Evolutionary conservation across 2,329 filamentous ascomycete genomes (phyloP).

Genomic region (Hortaea werneckii): DNA sequence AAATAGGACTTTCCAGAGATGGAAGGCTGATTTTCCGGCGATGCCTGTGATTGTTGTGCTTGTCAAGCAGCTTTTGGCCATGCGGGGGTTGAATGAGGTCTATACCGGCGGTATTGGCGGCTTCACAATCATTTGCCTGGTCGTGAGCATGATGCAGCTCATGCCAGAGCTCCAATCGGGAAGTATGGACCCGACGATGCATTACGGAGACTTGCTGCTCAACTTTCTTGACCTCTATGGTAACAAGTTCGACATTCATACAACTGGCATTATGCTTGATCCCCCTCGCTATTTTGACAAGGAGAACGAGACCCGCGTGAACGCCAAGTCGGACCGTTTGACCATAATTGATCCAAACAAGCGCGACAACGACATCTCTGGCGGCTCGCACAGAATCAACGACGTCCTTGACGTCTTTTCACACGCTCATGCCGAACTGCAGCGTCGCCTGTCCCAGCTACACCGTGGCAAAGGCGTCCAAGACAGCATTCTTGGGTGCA

Average conservation of each 20-base stretch:
- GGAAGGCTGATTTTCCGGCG: slow-evolving; percentile 69
- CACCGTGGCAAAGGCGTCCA: slow-evolving; percentile 19
- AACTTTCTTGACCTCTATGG: slow-evolving; percentile 88
- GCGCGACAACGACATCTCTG: slow-evolving; percentile 74
- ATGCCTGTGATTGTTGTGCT: slow-evolving; percentile 81
- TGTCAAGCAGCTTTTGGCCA: slow-evolving; percentile 84
- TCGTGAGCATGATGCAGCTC: slow-evolving; percentile 77
- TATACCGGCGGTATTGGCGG: slow-evolving; percentile 85
- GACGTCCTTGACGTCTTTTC: slow-evolving; percentile 62
- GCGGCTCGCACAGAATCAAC: slow-evolving; percentile 63
- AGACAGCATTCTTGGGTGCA: slow-evolving; percentile 56
- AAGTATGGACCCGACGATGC: slow-evolving; percentile 49
- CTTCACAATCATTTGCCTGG: slow-evolving; percentile 87
- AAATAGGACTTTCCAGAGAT: slow-evolving; percentile 67
- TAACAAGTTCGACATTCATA: slow-evolving; percentile 61
- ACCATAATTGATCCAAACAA: slow-evolving; percentile 91
- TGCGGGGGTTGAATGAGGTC: slow-evolving; percentile 86
- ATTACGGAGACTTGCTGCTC: slow-evolving; percentile 72
- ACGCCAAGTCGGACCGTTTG: slow-evolving; percentile 54
- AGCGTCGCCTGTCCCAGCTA: slow-evolving; percentile 31
- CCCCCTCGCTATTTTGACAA: slow-evolving; percentile 69
- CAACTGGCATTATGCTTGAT: slow-evolving; percentile 63
- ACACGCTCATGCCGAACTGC: slow-evolving; percentile 49
- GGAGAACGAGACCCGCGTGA: slow-evolving; percentile 35
- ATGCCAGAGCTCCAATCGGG: slow-evolving; percentile 60